Conservation (phyloP, 768 basidiomycete genomes). For the Lentinula raphanica region DNA sequence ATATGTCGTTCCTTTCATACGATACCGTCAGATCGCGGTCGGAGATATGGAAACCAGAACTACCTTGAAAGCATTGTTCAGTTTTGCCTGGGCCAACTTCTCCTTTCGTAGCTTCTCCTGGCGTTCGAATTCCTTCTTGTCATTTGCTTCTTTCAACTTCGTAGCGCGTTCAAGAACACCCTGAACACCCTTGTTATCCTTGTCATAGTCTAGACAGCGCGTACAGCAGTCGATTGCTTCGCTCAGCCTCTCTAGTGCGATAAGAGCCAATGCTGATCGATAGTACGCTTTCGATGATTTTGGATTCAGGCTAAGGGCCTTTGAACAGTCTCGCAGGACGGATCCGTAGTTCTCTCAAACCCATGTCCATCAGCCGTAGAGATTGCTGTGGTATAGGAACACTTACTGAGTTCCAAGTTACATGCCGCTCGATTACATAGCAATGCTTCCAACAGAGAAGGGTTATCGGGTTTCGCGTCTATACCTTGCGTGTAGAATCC, state of each 20-base stretch:
- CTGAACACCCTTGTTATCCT: conserved; percentile 49
- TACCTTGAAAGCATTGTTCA: conserved; percentile 65
- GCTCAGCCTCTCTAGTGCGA: conserved; percentile 66
- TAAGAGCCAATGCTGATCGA: conserved; percentile 74
- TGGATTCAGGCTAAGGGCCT: conserved; percentile 56
- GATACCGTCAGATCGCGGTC: neutral
- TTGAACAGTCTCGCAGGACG: conserved; percentile 81
- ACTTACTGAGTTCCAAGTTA: conserved; percentile 80
- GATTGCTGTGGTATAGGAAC: neutral
- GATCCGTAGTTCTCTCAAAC: conserved; percentile 78
- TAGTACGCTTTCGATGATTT: conserved; percentile 80
- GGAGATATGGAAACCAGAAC: conserved; percentile 16
- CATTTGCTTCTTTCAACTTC: conserved; percentile 43
- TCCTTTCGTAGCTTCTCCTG: conserved; percentile 45
- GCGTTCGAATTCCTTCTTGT: conserved; percentile 45
- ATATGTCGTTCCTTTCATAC: conserved; percentile 66
- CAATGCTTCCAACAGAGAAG: conserved; percentile 54
- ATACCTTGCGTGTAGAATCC: conserved; percentile 89
- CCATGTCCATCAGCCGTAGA: neutral
- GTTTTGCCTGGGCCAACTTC: conserved; percentile 43
- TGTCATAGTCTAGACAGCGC: conserved; percentile 58
- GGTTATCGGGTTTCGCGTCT: conserved; percentile 74
- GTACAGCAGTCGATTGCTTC: conserved; percentile 83
- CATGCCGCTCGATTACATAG: conserved; percentile 90
- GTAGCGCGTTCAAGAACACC: conserved; percentile 42